Conservation (phyloP, 306 rosid species). For the Betula pendula region DNA sequence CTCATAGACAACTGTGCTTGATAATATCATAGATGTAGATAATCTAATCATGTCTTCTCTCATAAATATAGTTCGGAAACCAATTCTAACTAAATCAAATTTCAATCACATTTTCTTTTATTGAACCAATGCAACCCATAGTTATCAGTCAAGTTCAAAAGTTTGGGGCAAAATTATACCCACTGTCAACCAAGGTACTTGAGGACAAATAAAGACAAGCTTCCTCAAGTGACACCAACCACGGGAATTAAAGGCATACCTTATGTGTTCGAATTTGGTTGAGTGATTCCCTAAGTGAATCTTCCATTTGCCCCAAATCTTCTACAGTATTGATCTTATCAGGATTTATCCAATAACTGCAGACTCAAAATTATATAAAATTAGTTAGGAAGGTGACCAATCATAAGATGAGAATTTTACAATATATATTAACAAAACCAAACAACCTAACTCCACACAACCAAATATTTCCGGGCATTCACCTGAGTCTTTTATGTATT, state of each 20-base stretch:
- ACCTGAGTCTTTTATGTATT: conserved; percentile 72
- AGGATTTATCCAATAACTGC: conserved; percentile 64
- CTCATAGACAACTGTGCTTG: not conserved
- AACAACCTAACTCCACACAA: not conserved
- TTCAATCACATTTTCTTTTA: not conserved
- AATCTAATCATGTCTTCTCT: not conserved
- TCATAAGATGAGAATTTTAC: not conserved
- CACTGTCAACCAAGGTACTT: conserved; percentile 6
- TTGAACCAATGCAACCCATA: not conserved
- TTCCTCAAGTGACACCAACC: conserved; percentile 1
- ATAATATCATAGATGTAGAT: not conserved
- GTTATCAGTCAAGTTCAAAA: conserved; percentile 3
- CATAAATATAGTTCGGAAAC: not conserved
- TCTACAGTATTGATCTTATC: conserved; percentile 69
- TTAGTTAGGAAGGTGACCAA: conserved; percentile 15
- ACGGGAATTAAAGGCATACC: conserved; percentile 41
- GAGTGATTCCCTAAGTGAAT: conserved; percentile 71
- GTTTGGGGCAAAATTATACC: conserved; percentile 10
- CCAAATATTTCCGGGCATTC: conserved; percentile 8
- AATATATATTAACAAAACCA: conserved; percentile 2
- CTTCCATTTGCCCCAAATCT: conserved; percentile 73
- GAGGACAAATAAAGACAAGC: not conserved
- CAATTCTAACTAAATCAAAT: not conserved
- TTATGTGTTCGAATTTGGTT: conserved; percentile 60
- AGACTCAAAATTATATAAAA: conserved; percentile 30